These are phyloP conservation scores for Xylaria multiplex DNA, from an alignment of 2,329 filamentous ascomycete genomes.

Conservation along the genomic window DNA sequence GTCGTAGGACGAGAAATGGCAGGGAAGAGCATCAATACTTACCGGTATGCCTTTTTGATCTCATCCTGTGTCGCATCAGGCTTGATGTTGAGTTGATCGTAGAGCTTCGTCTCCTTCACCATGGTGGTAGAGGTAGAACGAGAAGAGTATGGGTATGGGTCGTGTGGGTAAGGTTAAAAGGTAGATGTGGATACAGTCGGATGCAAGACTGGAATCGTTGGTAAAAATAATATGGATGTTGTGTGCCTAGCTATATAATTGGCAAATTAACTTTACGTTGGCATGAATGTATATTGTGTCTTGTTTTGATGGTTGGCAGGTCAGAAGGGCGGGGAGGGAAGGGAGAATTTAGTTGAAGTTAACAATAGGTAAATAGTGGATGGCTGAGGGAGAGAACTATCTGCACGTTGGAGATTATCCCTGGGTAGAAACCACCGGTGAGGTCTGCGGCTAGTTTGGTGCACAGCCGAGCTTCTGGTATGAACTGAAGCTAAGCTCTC, in stretches of 20 bases:
- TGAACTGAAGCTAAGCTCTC: not conserved
- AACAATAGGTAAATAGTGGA: conserved; percentile 3
- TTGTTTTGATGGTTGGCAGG: not conserved
- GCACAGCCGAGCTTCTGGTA: conserved; percentile 6
- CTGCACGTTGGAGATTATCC: not conserved
- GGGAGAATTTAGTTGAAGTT: conserved; percentile 2
- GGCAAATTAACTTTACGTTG: conserved; percentile 20
- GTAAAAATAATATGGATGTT: not conserved
- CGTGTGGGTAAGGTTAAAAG: not conserved
- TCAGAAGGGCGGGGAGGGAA: conserved; percentile 9
- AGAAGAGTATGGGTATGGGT: not conserved
- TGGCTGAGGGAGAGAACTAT: not conserved
- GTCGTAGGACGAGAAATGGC: not conserved
- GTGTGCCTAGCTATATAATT: conserved; percentile 16
- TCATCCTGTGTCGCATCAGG: conserved; percentile 87
- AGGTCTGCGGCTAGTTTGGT: conserved; percentile 5
- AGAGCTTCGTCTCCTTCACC: conserved; percentile 96
- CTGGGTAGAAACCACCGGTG: conserved; percentile 5
- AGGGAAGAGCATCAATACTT: conserved; percentile 50
- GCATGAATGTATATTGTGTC: not conserved
- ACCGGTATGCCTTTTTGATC: conserved; percentile 96
- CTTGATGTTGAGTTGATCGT: conserved; percentile 84
- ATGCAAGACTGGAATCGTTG: not conserved
- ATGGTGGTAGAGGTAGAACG: conserved; percentile 62
- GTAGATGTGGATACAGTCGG: not conserved